Percentiles rank a stretch among this genome's conserved stretches.
phyloP scores from a whole-genome alignment of 345 rosid genomes.

The Carallia brachiata region DNA sequence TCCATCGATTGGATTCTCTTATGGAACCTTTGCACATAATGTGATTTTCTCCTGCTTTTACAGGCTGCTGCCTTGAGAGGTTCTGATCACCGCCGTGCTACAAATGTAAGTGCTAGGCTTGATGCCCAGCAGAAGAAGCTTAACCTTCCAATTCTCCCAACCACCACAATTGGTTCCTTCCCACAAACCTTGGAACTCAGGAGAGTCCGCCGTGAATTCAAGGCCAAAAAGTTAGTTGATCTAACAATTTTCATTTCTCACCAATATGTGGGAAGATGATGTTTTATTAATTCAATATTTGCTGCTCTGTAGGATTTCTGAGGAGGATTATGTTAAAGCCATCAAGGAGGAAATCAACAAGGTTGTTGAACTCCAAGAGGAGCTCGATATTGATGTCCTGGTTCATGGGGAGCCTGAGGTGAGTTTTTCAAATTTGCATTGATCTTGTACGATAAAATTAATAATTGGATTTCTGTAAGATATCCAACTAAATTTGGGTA shows the following conservation, averaged over 20 bases:
- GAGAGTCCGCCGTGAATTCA: constrained; percentile 98
- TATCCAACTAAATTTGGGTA: neutral
- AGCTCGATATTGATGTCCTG: constrained; percentile 93
- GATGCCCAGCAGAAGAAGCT: constrained; percentile 98
- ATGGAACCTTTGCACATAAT: neutral
- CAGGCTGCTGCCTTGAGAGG: constrained; percentile 96
- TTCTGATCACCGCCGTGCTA: constrained; percentile 86
- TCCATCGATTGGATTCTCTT: neutral
- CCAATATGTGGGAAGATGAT: neutral
- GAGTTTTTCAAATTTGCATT: constrained; percentile 11
- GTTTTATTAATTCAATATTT: constrained; percentile 7
- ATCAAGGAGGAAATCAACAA: constrained; percentile 91
- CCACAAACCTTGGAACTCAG: constrained; percentile 93
- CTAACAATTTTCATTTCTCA: neutral
- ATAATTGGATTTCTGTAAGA: neutral
- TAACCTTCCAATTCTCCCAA: constrained; percentile 90
- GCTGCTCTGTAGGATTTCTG: constrained; percentile 61
- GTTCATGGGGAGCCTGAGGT: constrained; percentile 99
- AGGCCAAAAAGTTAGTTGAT: constrained; percentile 82
- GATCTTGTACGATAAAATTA: neutral
- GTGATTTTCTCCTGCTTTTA: constrained; percentile 19
- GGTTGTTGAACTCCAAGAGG: constrained; percentile 87
- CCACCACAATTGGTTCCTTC: constrained; percentile 96
- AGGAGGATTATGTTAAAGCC: constrained; percentile 77
- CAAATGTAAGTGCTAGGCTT: constrained; percentile 79